Evolutionary conservation across 208 protist species (phyloP).

Genomic region (Wallacemonas sp.): DNA sequence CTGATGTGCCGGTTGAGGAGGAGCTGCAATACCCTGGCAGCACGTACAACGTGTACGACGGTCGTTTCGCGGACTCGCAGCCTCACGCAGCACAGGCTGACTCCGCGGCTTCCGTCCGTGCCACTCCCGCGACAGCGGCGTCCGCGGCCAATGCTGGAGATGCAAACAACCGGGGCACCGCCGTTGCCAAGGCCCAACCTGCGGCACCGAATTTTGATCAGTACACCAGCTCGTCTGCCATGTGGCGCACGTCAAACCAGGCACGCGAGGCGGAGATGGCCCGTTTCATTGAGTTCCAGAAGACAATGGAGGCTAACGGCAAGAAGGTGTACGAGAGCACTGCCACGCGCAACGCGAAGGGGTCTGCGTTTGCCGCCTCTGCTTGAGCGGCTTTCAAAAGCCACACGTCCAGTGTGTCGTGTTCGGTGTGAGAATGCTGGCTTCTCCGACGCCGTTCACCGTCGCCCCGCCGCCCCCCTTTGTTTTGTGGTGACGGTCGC

Average conservation of each 20-base stretch:
- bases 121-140: background rate
- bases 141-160: background rate
- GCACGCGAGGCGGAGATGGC: constrained; percentile 62
- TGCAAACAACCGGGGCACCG: background rate
- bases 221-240: constrained; percentile 50
- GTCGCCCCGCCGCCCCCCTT: too few relatives aligned
- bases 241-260: constrained; percentile 89
- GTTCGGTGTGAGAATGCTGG: too few relatives aligned
- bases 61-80: constrained; percentile 1
- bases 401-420: too few relatives aligned
- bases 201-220: constrained; percentile 16
- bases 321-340: constrained; percentile 61
- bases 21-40: constrained; percentile 77
- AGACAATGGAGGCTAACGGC: constrained; percentile 57
- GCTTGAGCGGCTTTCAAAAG: too few relatives aligned
- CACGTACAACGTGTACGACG: constrained; percentile 77
- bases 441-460: too few relatives aligned
- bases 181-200: background rate
- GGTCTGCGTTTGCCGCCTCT: background rate
- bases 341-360: constrained; percentile 26
- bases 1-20: constrained; percentile 36
- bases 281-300: constrained; percentile 75
- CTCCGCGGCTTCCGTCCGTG: background rate
- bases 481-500: too few relatives aligned
- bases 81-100: background rate